Conservation (phyloP, 176 grass and related monocot species). For the barley (Hordeum vulgare) region DNA sequence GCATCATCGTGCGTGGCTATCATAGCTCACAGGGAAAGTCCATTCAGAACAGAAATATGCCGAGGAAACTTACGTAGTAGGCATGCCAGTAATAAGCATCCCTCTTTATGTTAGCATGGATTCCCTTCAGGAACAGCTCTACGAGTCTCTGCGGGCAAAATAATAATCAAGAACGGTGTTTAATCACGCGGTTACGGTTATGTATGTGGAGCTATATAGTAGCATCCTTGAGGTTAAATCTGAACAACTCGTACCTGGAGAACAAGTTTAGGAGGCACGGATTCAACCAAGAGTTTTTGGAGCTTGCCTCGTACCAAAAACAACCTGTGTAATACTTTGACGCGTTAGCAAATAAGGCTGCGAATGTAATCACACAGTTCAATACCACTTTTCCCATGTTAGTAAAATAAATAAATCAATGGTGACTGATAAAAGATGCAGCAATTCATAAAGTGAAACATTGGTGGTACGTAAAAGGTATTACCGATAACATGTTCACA, state of each 20-base stretch:
- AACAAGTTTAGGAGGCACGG: constrained; percentile 57
- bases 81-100: constrained; percentile 67
- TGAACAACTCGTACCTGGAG: constrained; percentile 41
- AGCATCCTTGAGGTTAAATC: not conserved
- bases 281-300: constrained; percentile 73
- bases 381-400: not conserved
- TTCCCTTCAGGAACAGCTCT: constrained; percentile 59
- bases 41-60: not conserved
- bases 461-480: not conserved
- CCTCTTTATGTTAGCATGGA: constrained; percentile 36
- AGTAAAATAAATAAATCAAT: not conserved
- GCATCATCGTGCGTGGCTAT: not conserved
- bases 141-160: constrained; percentile 44
- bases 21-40: not conserved
- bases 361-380: not conserved
- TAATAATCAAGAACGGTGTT: constrained; percentile 2
- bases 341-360: constrained; percentile 4
- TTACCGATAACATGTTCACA: not conserved
- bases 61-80: constrained; percentile 55
- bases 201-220: not conserved
- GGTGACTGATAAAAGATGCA: not conserved
- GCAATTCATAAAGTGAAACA: not conserved
- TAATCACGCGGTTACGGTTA: not conserved
- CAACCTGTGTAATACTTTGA: constrained; percentile 32
- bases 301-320: constrained; percentile 53